These are phyloP conservation scores for Cymbopogon flexuosus DNA, from an alignment of 202 grass and related monocot genomes.

Conservation along the genomic window DNA sequence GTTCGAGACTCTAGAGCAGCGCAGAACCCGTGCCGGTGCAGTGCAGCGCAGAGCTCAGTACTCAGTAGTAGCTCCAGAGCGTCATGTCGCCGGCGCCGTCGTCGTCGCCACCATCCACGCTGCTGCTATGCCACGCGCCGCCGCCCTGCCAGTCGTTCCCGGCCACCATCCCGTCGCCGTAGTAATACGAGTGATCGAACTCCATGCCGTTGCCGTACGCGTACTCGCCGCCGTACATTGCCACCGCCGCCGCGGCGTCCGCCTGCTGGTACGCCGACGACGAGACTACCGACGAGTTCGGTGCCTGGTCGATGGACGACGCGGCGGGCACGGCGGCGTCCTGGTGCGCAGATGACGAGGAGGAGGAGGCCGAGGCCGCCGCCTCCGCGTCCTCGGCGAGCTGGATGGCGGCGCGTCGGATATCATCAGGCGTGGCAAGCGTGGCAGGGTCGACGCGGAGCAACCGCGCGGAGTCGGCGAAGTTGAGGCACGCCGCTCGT, in stretches of 20 bases:
- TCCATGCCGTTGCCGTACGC: conserved; percentile 1
- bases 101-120: conserved; percentile 27
- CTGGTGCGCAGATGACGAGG: not conserved
- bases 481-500: conserved; percentile 53
- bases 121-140: not conserved
- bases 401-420: conserved; percentile 57
- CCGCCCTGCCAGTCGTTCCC: not conserved
- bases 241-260: not conserved
- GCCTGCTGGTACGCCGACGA: not conserved
- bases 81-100: conserved; percentile 11
- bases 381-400: conserved; percentile 37
- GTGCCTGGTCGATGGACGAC: too few species aligned
- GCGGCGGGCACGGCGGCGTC: not conserved
- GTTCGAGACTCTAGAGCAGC: not conserved
- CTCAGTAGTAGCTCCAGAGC: conserved; percentile 43
- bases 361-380: not conserved
- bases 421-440: conserved; percentile 50
- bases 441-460: conserved; percentile 45
- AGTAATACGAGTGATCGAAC: conserved; percentile 29
- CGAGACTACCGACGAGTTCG: not conserved
- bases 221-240: conserved; percentile 10
- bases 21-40: not conserved
- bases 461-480: conserved; percentile 55
- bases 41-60: not conserved
- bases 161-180: conserved; percentile 16